A percentile compares a stretch with the other conserved stretches of the same genome.
Conservation (phyloP, 2,329 filamentous ascomycete species). For the Neonectria faginata region DNA sequence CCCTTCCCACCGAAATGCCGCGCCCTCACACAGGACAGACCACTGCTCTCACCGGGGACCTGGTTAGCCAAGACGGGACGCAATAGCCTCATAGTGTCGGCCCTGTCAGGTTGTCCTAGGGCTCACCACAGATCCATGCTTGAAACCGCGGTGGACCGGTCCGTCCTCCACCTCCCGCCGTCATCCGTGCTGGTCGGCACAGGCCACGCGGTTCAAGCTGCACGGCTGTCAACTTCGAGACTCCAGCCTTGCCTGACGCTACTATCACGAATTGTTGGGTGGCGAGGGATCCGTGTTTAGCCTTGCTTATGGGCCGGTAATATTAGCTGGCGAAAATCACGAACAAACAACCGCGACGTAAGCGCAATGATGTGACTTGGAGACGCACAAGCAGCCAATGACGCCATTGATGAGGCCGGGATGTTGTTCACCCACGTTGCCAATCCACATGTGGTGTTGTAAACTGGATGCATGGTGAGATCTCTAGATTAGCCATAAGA, state of each 20-base stretch:
- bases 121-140: constrained; percentile 10
- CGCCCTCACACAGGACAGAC: neutral
- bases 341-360: neutral
- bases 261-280: neutral
- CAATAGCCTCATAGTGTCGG: constrained; percentile 4
- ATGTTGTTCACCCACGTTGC: constrained; percentile 9
- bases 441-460: constrained; percentile 9
- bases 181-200: constrained; percentile 13
- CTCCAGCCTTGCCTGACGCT: neutral
- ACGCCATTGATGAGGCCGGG: constrained; percentile 12
- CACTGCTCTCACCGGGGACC: constrained; percentile 1
- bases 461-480: constrained; percentile 13
- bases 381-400: constrained; percentile 27
- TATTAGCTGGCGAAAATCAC: neutral
- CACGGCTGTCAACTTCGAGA: neutral
- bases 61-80: constrained; percentile 20
- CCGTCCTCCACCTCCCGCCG: constrained; percentile 31
- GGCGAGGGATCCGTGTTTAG: neutral
- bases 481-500: neutral
- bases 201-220: constrained; percentile 22
- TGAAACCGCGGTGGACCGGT: constrained; percentile 36
- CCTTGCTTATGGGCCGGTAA: neutral
- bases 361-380: neutral
- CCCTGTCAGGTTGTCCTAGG: neutral
- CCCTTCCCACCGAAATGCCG: neutral